Conservation (phyloP, 352 stramenopile genomes). For the Globisporangium spinosum region DNA sequence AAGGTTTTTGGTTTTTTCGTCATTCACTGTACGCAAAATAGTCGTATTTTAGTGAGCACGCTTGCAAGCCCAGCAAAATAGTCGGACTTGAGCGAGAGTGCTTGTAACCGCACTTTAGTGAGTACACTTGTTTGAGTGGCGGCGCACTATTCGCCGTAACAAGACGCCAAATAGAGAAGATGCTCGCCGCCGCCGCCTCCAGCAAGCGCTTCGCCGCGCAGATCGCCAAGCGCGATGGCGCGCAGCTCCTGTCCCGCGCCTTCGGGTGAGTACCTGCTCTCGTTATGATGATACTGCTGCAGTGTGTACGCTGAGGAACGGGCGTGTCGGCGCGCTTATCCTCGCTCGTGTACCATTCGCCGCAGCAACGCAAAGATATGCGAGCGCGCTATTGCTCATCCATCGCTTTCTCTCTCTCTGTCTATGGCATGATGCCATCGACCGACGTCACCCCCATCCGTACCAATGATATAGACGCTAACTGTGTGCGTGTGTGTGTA, state of each 20-base stretch:
- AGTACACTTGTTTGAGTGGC: not conserved
- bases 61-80: too few relatives aligned
- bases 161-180: slow-evolving; percentile 1
- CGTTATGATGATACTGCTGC: not conserved
- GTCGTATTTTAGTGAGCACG: too few relatives aligned
- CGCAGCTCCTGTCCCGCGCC: slow-evolving; percentile 41
- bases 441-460: not conserved
- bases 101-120: too few relatives aligned
- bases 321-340: not conserved
- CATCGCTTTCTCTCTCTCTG: not conserved
- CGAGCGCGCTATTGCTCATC: not conserved
- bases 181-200: slow-evolving; percentile 13
- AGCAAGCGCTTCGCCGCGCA: slow-evolving; percentile 12
- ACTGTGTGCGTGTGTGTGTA: not conserved
- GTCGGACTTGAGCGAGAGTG: too few relatives aligned
- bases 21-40: too few relatives aligned
- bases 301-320: not conserved
- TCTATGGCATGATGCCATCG: not conserved
- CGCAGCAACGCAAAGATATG: not conserved
- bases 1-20: too few relatives aligned
- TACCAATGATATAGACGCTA: not conserved
- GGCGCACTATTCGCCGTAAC: not conserved
- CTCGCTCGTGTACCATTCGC: not conserved
- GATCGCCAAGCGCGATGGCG: slow-evolving; percentile 36
- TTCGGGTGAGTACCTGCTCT: slow-evolving; percentile 48